Evolutionary conservation across 2,329 filamentous ascomycete genomes (phyloP), one percentile per base, ranked within the genome.

Genomic region (Bipolaris victoriae): DNA sequence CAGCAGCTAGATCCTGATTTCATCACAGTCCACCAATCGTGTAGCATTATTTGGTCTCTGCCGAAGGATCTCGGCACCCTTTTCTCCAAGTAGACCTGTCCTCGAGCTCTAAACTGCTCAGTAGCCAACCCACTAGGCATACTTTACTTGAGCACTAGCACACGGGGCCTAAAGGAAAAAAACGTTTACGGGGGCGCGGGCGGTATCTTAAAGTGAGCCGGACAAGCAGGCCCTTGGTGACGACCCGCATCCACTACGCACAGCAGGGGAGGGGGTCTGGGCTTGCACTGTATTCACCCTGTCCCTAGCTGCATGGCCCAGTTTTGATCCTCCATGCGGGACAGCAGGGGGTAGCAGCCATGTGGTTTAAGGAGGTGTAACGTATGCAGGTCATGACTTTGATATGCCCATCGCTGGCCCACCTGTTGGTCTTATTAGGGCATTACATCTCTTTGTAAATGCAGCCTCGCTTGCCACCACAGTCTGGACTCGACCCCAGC

Each of bases 291-390:
- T 46, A 26, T 49, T 49, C 40, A 52, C 48, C 52, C 55, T 61
- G 60, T 53, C 51, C 35, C 53, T 53, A 61, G 51, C 53, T 57
- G 53, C 53, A 56, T 56, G 53, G 57, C 55, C 62, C 62, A 59
- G 59, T 58, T 40, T 39, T 54, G 60, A 64, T 64, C 49, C 52
- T 61, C 62, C 55, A 57, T 56, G 55, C 55, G 39, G 60, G 55
- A 61, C 41, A 62, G 44, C 61, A 58, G 52, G 60, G 60, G 49
- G 45, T 52, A 18, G 49, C 29, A 31, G 57, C 52, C 52, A 43
- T 57, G 53, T 57, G 49, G 40, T 33, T 41, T 52, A 51, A 49
- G 45, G 54, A 52, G 51, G 53, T 44, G 61, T 44, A 58, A 48
- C 44, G 46, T 41, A 51, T 44, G 55, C 55, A 52, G 48, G 55